Evolutionary conservation across 441 rosid species (phyloP).

Genomic region (Adansonia grandidieri): DNA sequence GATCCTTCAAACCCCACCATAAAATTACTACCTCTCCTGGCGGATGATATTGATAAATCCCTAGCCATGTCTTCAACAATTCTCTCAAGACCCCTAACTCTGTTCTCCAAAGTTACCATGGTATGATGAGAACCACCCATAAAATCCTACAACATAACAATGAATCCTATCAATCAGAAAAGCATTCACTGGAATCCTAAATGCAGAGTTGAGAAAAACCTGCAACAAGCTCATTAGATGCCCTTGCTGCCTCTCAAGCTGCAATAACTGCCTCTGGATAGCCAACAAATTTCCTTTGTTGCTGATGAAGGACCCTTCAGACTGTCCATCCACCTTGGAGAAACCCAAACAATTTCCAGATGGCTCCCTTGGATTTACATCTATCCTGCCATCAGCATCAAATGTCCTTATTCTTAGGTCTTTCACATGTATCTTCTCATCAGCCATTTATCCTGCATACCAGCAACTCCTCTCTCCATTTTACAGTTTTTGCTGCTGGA

Average conservation of each 20-base stretch:
- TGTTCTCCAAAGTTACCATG: conserved; percentile 89
- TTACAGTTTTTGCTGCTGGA: conserved; percentile 45
- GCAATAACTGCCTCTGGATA: conserved; percentile 92
- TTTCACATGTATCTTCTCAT: conserved; percentile 51
- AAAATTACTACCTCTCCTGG: conserved; percentile 68
- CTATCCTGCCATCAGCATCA: conserved; percentile 55
- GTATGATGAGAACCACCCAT: conserved; percentile 98
- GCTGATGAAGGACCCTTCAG: conserved; percentile 74
- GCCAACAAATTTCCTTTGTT: conserved; percentile 92
- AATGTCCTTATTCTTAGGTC: conserved; percentile 59
- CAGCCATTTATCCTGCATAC: conserved; percentile 37
- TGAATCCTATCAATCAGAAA: conserved; percentile 25
- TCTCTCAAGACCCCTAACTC: conserved; percentile 98
- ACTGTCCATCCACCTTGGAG: conserved; percentile 64
- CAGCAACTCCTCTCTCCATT: conserved; percentile 54
- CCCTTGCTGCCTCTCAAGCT: conserved; percentile 91
- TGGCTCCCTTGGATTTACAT: conserved; percentile 57
- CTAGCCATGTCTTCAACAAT: conserved; percentile 92
- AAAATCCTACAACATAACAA: conserved; percentile 67
- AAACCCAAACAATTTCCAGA: conserved; percentile 55
- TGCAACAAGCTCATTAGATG: conserved; percentile 96
- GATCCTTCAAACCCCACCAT: conserved; percentile 67
- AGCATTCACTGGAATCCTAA: conserved; percentile 9
- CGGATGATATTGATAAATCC: conserved; percentile 85
- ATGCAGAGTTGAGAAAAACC: conserved; percentile 47